Conservation (phyloP, 495 filamentous ascomycete genomes). For the Podospora sp. region DNA sequence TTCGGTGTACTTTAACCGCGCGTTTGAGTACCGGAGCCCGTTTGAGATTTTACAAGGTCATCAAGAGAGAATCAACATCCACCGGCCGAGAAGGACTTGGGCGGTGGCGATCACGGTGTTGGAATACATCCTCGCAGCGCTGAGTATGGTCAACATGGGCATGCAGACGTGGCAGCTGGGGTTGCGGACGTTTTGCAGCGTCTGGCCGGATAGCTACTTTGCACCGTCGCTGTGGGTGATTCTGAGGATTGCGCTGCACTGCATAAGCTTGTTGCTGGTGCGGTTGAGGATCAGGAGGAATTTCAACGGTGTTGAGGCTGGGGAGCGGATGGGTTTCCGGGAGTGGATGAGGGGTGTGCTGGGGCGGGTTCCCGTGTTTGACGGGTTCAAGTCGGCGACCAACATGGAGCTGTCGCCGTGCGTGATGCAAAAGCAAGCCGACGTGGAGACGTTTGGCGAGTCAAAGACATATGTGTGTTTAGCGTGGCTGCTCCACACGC, state of each 20-base stretch:
- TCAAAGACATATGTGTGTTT: constrained; percentile 6
- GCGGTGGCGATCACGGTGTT: constrained; percentile 1
- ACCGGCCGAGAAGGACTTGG: not conserved
- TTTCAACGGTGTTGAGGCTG: not conserved
- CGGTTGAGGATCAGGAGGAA: constrained; percentile 15
- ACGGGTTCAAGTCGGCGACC: not conserved
- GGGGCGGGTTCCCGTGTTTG: not conserved
- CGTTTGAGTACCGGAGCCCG: constrained; percentile 28
- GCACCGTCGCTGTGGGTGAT: constrained; percentile 20
- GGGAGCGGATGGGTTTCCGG: not conserved
- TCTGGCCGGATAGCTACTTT: constrained; percentile 19
- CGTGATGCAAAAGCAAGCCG: not conserved
- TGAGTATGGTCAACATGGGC: constrained; percentile 18
- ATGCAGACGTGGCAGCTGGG: constrained; percentile 24
- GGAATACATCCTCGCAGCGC: constrained; percentile 22
- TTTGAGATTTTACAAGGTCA: constrained; percentile 17
- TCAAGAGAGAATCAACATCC: not conserved
- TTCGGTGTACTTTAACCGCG: constrained; percentile 12
- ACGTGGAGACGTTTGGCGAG: not conserved
- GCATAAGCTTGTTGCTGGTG: constrained; percentile 10
- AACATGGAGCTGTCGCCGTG: constrained; percentile 7
- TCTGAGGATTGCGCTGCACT: constrained; percentile 19
- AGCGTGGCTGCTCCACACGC: constrained; percentile 21
- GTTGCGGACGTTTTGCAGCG: constrained; percentile 14
- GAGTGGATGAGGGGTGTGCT: not conserved